Evolutionary conservation across 139 green algal genomes (phyloP).

Genomic region (Gonium pectorale): DNA sequence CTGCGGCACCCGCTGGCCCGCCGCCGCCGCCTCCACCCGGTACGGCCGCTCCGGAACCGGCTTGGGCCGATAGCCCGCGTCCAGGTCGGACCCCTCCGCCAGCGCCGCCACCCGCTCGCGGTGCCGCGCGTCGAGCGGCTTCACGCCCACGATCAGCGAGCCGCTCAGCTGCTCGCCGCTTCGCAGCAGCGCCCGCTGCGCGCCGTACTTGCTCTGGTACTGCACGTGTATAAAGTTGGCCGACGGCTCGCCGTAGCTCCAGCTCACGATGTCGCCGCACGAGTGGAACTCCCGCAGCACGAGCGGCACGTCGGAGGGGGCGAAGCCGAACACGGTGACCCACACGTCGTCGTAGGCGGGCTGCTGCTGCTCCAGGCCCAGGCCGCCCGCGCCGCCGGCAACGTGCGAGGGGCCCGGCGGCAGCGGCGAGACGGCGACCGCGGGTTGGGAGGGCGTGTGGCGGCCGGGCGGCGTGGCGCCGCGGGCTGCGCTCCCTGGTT

Average conservation of each 20-base stretch:
- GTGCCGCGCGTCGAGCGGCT: slow-evolving; percentile 62
- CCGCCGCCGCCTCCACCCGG: slow-evolving; percentile 46
- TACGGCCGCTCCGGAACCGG: slow-evolving; percentile 58
- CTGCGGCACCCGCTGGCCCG: slow-evolving; percentile 56
- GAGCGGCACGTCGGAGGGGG: slow-evolving; percentile 47
- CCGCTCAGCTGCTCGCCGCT: slow-evolving; percentile 62
- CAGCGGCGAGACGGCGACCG: not conserved
- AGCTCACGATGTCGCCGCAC: slow-evolving; percentile 73
- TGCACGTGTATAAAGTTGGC: slow-evolving; percentile 73
- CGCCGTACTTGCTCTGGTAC: slow-evolving; percentile 69
- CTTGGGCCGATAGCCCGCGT: slow-evolving; percentile 8
- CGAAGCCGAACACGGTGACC: slow-evolving; percentile 74
- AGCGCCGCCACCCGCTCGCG: slow-evolving; percentile 26
- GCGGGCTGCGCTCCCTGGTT: slow-evolving; percentile 6
- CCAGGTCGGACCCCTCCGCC: not conserved
- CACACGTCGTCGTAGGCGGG: slow-evolving; percentile 61
- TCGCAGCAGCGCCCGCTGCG: slow-evolving; percentile 64
- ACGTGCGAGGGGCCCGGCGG: not conserved
- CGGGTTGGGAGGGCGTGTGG: not conserved
- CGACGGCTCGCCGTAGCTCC: slow-evolving; percentile 59
- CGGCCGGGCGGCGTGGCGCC: slow-evolving; percentile 9
- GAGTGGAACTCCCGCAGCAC: slow-evolving; percentile 66
- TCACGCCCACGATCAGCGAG: slow-evolving; percentile 70
- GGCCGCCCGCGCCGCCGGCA: too few species aligned
- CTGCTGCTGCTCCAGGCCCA: slow-evolving; percentile 35